phyloP scores from a whole-genome alignment of 2,329 filamentous ascomycete genomes.

The Periconia digitata region DNA sequence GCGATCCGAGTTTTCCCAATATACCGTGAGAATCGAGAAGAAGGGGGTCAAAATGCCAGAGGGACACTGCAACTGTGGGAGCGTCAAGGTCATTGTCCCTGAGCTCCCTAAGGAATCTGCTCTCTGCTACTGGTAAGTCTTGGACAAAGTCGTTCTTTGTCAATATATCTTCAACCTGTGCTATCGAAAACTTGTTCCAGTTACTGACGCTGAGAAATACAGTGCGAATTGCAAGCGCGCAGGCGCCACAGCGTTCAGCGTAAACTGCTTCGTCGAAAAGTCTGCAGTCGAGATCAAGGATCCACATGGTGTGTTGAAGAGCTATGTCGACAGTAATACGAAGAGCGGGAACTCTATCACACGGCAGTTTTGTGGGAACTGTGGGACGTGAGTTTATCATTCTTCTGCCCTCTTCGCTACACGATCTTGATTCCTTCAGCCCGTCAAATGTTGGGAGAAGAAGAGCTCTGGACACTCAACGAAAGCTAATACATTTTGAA shows the following conservation, averaged over 20 bases:
- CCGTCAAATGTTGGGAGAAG: background rate
- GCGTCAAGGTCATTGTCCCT: slow-evolving; percentile 28
- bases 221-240: slow-evolving; percentile 35
- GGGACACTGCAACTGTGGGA: slow-evolving; percentile 35
- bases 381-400: slow-evolving; percentile 24
- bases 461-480: too few relatives aligned
- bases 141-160: background rate
- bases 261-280: slow-evolving; percentile 25
- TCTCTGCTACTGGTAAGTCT: slow-evolving; percentile 33
- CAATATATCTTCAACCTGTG: too few relatives aligned
- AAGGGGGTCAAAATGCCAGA: too few relatives aligned
- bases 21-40: too few relatives aligned
- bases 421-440: background rate
- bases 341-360: slow-evolving; percentile 28
- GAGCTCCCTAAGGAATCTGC: slow-evolving; percentile 20
- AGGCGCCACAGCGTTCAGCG: slow-evolving; percentile 21
- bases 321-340: slow-evolving; percentile 30
- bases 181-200: too few relatives aligned
- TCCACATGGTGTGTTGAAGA: slow-evolving; percentile 20
- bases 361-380: slow-evolving; percentile 32
- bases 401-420: background rate
- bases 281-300: slow-evolving; percentile 24
- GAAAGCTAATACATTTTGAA: background rate
- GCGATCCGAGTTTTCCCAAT: background rate
- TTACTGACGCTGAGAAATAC: background rate